phyloP scores from a whole-genome alignment of 495 filamentous ascomycete species.

The Trichoderma orchidacearum region DNA sequence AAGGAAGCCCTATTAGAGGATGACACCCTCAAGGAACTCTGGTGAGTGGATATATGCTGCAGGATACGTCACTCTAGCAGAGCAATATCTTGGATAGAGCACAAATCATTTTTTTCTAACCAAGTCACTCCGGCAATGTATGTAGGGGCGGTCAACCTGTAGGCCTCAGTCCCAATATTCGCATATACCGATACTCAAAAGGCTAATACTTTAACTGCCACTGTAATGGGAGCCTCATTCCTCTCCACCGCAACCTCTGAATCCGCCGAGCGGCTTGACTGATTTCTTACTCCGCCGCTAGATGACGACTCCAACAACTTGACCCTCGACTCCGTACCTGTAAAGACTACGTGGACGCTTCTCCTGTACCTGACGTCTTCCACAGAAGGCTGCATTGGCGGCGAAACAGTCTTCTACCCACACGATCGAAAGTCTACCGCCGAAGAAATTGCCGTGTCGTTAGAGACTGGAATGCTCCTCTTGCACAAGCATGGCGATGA shows the following conservation, averaged over 20 bases:
- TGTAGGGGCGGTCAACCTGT: constrained; percentile 73
- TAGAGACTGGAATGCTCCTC: constrained; percentile 70
- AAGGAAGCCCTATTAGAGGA: constrained; percentile 30
- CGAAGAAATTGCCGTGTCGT: constrained; percentile 49
- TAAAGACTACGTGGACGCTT: constrained; percentile 83
- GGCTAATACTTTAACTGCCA: constrained; percentile 86
- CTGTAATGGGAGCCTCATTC: constrained; percentile 41
- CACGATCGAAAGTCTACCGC: constrained; percentile 44
- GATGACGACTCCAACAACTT: constrained; percentile 71
- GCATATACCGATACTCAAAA: constrained; percentile 78
- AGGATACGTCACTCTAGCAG: background rate
- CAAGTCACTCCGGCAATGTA: background rate
- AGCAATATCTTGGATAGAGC: too few relatives aligned
- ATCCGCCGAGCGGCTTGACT: background rate
- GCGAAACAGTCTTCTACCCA: constrained; percentile 88
- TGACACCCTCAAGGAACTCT: constrained; percentile 17
- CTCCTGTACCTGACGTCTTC: constrained; percentile 72
- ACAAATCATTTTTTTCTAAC: too few relatives aligned
- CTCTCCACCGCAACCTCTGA: background rate
- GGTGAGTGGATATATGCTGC: background rate
- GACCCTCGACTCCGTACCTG: constrained; percentile 40
- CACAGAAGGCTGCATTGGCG: constrained; percentile 55
- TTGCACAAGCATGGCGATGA: constrained; percentile 82
- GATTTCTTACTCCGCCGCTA: constrained; percentile 14
- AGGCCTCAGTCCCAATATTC: constrained; percentile 81